Percentiles rank a stretch among this genome's conserved stretches.
phyloP scores from a whole-genome alignment of 2,329 filamentous ascomycete genomes.

The Trichophyton simii region DNA sequence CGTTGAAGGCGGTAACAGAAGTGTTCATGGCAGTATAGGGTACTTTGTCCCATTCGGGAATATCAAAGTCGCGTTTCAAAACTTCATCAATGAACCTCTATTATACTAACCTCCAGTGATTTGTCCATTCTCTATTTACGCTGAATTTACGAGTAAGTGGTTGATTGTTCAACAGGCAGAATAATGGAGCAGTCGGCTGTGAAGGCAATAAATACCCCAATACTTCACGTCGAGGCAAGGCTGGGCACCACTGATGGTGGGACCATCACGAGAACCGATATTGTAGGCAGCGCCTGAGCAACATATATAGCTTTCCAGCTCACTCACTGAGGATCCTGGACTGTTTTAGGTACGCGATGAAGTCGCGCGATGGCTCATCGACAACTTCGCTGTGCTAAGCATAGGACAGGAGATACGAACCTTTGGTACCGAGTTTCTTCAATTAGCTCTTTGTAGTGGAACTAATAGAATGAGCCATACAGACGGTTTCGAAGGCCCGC shows the following conservation, averaged over 20 bases:
- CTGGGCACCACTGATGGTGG: constrained; percentile 19
- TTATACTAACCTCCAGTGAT: too few species aligned
- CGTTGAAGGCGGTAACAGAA: too few species aligned
- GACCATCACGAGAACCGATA: constrained; percentile 22
- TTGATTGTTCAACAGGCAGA: not conserved
- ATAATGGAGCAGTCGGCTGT: constrained; percentile 2
- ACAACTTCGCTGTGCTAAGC: constrained; percentile 23
- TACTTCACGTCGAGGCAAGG: constrained; percentile 30
- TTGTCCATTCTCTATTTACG: too few species aligned
- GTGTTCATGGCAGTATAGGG: too few species aligned
- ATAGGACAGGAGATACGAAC: constrained; percentile 24
- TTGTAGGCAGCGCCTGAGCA: constrained; percentile 15
- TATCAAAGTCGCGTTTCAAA: too few species aligned
- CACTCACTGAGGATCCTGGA: not conserved
- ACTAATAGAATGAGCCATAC: not conserved
- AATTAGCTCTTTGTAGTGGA: not conserved
- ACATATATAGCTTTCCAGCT: not conserved
- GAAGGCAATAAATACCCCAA: constrained; percentile 15
- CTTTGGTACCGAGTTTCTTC: constrained; percentile 16
- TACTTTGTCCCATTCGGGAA: too few species aligned
- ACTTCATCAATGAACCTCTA: too few species aligned
- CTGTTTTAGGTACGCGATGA: constrained; percentile 24
- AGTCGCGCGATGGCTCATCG: constrained; percentile 26
- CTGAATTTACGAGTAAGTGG: too few species aligned
- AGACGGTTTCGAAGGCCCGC: constrained; percentile 19